phyloP scores from a whole-genome alignment of 1,139 yeast species.

The Yamadazyma diospyri region DNA sequence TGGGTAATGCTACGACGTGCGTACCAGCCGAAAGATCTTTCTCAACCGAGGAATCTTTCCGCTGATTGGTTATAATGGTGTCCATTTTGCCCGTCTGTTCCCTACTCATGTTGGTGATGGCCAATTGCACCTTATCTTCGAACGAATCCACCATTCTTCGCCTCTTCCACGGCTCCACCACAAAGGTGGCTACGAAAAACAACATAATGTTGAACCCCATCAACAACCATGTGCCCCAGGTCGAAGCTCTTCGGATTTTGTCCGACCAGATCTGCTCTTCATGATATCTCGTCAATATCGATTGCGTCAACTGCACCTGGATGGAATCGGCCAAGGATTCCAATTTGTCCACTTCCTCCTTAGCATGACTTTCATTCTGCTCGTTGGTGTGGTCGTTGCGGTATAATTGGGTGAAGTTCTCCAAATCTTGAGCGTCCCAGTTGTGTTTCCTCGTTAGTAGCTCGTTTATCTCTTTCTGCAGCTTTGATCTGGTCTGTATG shows the following conservation, averaged over 20 bases:
- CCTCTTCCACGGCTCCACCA: conserved; percentile 95
- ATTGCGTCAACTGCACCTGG: conserved; percentile 66
- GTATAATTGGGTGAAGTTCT: conserved; percentile 77
- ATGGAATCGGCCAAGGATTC: conserved; percentile 69
- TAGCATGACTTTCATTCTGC: conserved; percentile 53
- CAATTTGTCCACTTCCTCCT: conserved; percentile 45
- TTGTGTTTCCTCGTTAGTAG: conserved; percentile 77
- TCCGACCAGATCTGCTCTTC: conserved; percentile 99
- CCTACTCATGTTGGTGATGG: conserved; percentile 35
- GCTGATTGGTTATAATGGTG: conserved; percentile 10
- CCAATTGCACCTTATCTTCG: conserved; percentile 69
- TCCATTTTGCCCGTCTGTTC: conserved; percentile 17
- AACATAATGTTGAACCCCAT: conserved; percentile 84
- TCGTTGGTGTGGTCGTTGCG: conserved; percentile 79
- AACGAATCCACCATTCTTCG: conserved; percentile 74
- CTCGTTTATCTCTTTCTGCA: conserved; percentile 87
- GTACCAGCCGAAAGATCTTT: background rate
- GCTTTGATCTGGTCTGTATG: conserved; percentile 58
- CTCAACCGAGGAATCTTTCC: background rate
- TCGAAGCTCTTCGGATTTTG: conserved; percentile 86
- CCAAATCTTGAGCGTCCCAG: conserved; percentile 79
- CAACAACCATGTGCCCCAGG: conserved; percentile 93
- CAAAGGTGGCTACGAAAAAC: conserved; percentile 76
- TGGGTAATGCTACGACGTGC: conserved; percentile 1
- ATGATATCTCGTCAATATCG: conserved; percentile 84